Percentiles rank a stretch among this genome's conserved stretches.
phyloP scores from a whole-genome alignment of 768 basidiomycete genomes.

The Russula abietina region DNA sequence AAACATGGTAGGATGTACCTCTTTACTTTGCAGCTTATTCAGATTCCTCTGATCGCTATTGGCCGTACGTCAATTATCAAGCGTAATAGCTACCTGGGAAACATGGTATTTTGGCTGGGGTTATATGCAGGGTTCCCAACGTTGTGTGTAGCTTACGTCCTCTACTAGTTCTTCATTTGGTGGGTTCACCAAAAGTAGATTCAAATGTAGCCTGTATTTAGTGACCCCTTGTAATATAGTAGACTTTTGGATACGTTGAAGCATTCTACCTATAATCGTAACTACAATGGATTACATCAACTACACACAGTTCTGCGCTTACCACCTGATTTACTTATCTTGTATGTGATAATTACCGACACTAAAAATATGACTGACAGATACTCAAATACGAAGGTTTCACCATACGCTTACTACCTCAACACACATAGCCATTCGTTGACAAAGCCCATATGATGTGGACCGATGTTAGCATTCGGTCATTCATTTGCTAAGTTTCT shows the following conservation, averaged over 20 bases:
- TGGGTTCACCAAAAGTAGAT: not conserved
- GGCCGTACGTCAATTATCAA: constrained; percentile 73
- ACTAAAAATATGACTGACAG: not conserved
- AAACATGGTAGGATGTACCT: constrained; percentile 62
- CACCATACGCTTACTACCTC: not conserved
- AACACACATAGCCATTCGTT: not conserved
- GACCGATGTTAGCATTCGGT: not conserved
- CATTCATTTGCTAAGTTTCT: not conserved
- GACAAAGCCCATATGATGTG: not conserved
- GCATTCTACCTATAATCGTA: not conserved
- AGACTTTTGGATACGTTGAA: not conserved
- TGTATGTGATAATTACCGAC: not conserved
- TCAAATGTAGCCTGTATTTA: not conserved
- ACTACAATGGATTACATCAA: not conserved
- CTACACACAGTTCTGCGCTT: not conserved
- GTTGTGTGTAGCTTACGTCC: constrained; percentile 72
- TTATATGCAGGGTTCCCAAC: constrained; percentile 90
- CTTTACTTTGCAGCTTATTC: constrained; percentile 70
- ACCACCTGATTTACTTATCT: not conserved
- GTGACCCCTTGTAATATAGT: not conserved
- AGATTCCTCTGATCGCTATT: constrained; percentile 85
- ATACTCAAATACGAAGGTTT: not conserved
- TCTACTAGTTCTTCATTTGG: constrained; percentile 36
- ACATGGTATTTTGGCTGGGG: constrained; percentile 90
- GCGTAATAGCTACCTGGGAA: constrained; percentile 74